phyloP scores from a whole-genome alignment of 441 rosid genomes.

The Erodium moschatum region DNA sequence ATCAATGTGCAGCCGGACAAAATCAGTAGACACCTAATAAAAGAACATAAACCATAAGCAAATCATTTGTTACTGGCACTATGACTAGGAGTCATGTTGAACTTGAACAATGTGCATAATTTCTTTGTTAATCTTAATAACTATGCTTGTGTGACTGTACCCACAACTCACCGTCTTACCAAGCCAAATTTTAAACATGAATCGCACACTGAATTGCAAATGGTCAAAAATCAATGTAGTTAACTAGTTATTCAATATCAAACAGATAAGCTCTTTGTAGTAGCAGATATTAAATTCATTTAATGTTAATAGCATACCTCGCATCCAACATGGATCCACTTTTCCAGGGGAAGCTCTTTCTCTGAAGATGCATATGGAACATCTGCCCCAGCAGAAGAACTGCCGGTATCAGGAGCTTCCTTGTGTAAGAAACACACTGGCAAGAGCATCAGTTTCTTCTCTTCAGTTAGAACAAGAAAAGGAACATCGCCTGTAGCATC shows the following conservation, averaged over 20 bases:
- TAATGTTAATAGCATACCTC: constrained; percentile 34
- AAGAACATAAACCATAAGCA: constrained; percentile 4
- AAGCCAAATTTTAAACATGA: too few relatives aligned
- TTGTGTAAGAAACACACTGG: constrained; percentile 31
- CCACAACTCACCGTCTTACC: background rate
- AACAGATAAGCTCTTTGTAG: too few relatives aligned
- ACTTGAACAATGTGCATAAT: background rate
- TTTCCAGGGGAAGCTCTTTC: constrained; percentile 37
- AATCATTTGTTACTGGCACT: too few relatives aligned
- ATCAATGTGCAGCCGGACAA: constrained; percentile 42
- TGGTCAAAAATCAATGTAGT: too few relatives aligned
- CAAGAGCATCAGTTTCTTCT: constrained; percentile 42
- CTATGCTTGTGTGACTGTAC: background rate
- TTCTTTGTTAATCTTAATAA: background rate
- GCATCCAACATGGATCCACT: constrained; percentile 66
- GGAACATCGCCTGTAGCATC: constrained; percentile 36
- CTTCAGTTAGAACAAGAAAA: constrained; percentile 46
- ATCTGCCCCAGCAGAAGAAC: constrained; percentile 28
- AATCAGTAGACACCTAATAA: constrained; percentile 36
- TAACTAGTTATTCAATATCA: too few relatives aligned
- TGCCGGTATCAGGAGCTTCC: constrained; percentile 32
- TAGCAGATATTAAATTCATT: background rate
- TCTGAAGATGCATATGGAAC: constrained; percentile 30
- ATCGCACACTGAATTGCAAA: too few relatives aligned
- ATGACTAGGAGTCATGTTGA: background rate